Conservation (phyloP, 129 eudicot species). For the carrot (Daucus carota) region DH1_v3.0 NC_030385.2:28723001-28723500, state of each 20-base stretch:
- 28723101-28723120: neutral
- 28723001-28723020: neutral
- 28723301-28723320: slow-evolving; percentile 63
- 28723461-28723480: neutral
- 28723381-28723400: neutral
- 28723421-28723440: neutral
- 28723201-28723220: neutral
- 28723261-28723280: slow-evolving; percentile 44
- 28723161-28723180: neutral
- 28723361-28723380: slow-evolving; percentile 53
- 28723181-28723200: neutral
- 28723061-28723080: neutral
- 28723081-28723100: neutral
- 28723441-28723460: neutral
- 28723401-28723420: neutral
- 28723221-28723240: slow-evolving; percentile 12
- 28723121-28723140: neutral
- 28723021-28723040: neutral
- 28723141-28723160: neutral
- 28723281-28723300: slow-evolving; percentile 45
- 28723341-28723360: slow-evolving; percentile 92
- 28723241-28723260: slow-evolving; percentile 48
- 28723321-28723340: slow-evolving; percentile 75
- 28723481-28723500: neutral
- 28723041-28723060: neutral